Evolutionary conservation across 2,329 filamentous ascomycete species (phyloP).

Genomic region (Colletotrichum eremochloae): DNA sequence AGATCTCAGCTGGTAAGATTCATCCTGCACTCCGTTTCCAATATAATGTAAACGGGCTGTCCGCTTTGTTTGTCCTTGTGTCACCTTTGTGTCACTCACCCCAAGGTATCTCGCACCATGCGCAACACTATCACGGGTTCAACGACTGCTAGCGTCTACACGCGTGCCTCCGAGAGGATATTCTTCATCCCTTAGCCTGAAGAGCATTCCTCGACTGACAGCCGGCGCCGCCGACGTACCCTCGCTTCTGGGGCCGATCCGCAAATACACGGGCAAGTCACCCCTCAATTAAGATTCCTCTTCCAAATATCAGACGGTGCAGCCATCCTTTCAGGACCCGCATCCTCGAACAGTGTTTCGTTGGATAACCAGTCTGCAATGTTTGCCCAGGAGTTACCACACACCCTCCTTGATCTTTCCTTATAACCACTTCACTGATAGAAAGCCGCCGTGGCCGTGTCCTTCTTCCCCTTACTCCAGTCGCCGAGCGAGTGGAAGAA

Average conservation of each 20-base stretch:
- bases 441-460: conserved; percentile 6
- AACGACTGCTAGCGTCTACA: conserved; percentile 14
- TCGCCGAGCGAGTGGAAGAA: conserved; percentile 31
- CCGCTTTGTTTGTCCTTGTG: conserved; percentile 21
- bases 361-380: conserved; percentile 22
- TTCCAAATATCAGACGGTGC: conserved; percentile 14
- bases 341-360: conserved; percentile 17
- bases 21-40: neutral
- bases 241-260: conserved; percentile 14
- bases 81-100: conserved; percentile 17
- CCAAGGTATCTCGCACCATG: conserved; percentile 12
- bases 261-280: neutral
- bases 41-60: conserved; percentile 1
- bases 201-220: conserved; percentile 22
- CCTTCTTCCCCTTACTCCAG: conserved; percentile 20
- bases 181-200: conserved; percentile 12
- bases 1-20: neutral
- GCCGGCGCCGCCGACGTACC: neutral
- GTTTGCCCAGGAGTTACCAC: conserved; percentile 15
- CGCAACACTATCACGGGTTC: conserved; percentile 13
- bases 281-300: conserved; percentile 13
- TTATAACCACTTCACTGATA: conserved; percentile 18
- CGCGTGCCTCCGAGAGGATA: conserved; percentile 19
- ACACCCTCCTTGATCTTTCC: conserved; percentile 4
- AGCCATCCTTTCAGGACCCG: conserved; percentile 9